Evolutionary conservation across 805 yeast genomes (phyloP).

Genomic region (Yamadazyma laniorum): DNA sequence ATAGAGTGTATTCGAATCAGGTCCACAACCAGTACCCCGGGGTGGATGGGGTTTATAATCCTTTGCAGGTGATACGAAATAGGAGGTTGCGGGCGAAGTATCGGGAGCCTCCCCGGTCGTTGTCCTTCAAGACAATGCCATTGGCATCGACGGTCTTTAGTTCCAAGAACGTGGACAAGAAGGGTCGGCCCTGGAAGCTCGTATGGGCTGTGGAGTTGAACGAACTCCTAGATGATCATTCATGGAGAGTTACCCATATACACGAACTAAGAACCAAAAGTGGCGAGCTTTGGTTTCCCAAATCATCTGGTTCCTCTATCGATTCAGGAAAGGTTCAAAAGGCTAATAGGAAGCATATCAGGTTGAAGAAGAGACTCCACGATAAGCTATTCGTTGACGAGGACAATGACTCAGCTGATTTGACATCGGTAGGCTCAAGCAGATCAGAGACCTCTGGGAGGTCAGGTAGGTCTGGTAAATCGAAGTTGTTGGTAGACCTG

Average conservation of each 20-base stretch:
- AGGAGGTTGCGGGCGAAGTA: slow-evolving; percentile 55
- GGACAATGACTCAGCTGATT: not conserved
- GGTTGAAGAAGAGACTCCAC: slow-evolving; percentile 22
- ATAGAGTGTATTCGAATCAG: slow-evolving; percentile 26
- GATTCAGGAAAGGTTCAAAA: slow-evolving; percentile 2
- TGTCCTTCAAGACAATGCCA: slow-evolving; percentile 50
- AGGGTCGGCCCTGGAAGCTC: slow-evolving; percentile 40
- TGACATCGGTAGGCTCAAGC: not conserved
- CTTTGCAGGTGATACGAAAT: slow-evolving; percentile 78
- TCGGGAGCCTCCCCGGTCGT: slow-evolving; percentile 45
- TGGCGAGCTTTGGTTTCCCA: slow-evolving; percentile 51
- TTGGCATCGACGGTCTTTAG: slow-evolving; percentile 67
- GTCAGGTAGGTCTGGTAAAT: slow-evolving; percentile 3
- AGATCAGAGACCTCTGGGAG: slow-evolving; percentile 2
- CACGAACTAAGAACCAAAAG: slow-evolving; percentile 43
- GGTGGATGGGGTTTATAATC: slow-evolving; percentile 73
- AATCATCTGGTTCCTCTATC: slow-evolving; percentile 8
- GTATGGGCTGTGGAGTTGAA: slow-evolving; percentile 65
- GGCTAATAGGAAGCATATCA: slow-evolving; percentile 2
- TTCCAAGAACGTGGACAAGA: slow-evolving; percentile 22
- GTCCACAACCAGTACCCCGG: slow-evolving; percentile 36
- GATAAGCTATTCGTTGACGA: slow-evolving; percentile 31
- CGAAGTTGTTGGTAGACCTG: not conserved
- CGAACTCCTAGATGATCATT: slow-evolving; percentile 55
- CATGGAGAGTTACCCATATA: slow-evolving; percentile 61